These are phyloP conservation scores for Paraurostyla sp. DNA, from an alignment of 73 alveolate genomes.

Conservation along the genomic window DNA sequence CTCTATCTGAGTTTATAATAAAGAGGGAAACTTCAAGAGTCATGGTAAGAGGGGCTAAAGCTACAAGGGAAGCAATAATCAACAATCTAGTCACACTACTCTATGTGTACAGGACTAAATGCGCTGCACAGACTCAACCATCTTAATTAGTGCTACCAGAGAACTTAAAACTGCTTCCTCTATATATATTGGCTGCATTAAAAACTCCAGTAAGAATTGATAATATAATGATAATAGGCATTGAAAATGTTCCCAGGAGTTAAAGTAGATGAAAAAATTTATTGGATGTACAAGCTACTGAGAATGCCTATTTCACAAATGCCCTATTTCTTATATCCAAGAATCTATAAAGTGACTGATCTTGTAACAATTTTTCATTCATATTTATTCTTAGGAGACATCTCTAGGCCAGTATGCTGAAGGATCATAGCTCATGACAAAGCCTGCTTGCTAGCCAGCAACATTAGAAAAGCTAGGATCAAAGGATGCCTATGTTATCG, in stretches of 20 bases:
- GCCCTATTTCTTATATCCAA: conserved; percentile 78
- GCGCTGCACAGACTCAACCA: conserved; percentile 77
- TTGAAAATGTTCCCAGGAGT: conserved; percentile 51
- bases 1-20: conserved; percentile 55
- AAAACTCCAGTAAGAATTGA: conserved; percentile 54
- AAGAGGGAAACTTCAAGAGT: conserved; percentile 59
- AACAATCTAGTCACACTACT: conserved; percentile 67
- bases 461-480: conserved; percentile 36
- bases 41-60: conserved; percentile 44
- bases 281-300: conserved; percentile 61
- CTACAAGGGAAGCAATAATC: conserved; percentile 68
- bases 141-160: conserved; percentile 81
- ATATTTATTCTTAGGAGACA: background rate
- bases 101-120: conserved; percentile 70
- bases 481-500: conserved; percentile 72
- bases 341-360: conserved; percentile 74
- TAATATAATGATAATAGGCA: background rate
- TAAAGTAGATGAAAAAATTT: conserved; percentile 77
- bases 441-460: conserved; percentile 75
- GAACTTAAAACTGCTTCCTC: conserved; percentile 67
- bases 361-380: background rate
- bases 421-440: conserved; percentile 60
- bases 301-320: conserved; percentile 65
- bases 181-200: conserved; percentile 67
- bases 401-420: conserved; percentile 60